phyloP scores from a whole-genome alignment of 148 eudicot genomes.

The Vaccinium macrocarpon region DNA sequence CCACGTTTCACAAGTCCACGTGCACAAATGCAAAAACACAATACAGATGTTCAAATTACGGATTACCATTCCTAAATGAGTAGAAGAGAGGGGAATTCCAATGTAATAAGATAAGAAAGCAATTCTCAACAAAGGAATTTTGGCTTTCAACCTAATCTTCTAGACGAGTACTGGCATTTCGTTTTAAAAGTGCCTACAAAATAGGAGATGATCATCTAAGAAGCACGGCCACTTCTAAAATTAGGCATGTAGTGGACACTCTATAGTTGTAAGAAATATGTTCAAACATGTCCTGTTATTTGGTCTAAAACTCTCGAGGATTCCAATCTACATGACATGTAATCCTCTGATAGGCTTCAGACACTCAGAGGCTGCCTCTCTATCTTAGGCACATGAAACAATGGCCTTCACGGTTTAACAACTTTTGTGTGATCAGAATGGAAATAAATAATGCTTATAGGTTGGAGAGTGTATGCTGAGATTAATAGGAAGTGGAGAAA shows the following conservation, averaged over 20 bases:
- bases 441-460: constrained; percentile 25
- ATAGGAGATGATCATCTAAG: no score
- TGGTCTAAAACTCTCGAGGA: no score
- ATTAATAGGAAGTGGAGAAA: constrained; percentile 55
- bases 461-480: constrained; percentile 61
- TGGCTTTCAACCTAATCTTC: neutral
- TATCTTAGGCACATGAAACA: no score
- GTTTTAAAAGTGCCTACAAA: neutral
- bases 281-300: no score
- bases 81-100: neutral
- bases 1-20: constrained; percentile 92
- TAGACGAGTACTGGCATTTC: neutral
- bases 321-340: no score
- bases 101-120: neutral
- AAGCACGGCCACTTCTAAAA: no score
- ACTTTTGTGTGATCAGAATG: neutral
- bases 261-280: no score
- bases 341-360: no score
- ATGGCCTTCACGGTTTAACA: neutral
- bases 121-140: constrained; percentile 1
- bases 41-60: neutral
- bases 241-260: no score
- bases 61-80: neutral
- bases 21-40: constrained; percentile 30
- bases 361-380: no score